Evolutionary conservation across 305 asterid genomes (phyloP).

Genomic region (Rubia tinctorum): DNA sequence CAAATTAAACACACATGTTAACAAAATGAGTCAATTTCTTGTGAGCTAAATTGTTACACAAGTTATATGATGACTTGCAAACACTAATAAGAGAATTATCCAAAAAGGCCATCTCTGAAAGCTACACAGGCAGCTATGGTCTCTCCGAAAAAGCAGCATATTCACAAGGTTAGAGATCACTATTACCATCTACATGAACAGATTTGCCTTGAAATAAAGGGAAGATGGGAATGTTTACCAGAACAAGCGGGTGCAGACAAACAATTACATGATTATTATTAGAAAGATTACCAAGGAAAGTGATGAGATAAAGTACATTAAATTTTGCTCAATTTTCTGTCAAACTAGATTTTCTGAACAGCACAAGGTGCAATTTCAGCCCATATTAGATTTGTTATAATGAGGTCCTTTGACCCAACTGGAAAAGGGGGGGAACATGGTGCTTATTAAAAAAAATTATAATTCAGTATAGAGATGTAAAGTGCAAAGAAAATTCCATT

Average conservation of each 20-base stretch:
- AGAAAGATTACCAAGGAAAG: not conserved
- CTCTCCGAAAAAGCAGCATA: not conserved
- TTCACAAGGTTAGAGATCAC: constrained; percentile 4
- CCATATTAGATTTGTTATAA: not conserved
- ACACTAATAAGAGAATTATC: not conserved
- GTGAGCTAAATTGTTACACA: not conserved
- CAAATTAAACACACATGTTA: constrained; percentile 1
- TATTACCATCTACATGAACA: not conserved
- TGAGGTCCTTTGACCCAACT: not conserved
- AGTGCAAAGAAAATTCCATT: not conserved
- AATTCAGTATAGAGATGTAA: not conserved
- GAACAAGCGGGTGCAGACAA: not conserved
- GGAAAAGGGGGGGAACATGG: not conserved
- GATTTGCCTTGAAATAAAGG: not conserved
- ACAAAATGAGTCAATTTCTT: not conserved
- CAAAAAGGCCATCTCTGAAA: not conserved
- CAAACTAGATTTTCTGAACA: not conserved
- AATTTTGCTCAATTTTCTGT: too few species aligned
- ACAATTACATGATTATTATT: not conserved
- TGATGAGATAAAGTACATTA: too few species aligned
- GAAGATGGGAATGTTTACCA: not conserved
- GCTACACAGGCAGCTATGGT: not conserved
- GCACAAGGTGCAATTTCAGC: not conserved
- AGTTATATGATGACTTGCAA: not conserved
- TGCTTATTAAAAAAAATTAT: too few species aligned